phyloP scores from a whole-genome alignment of 106 monocot species.

The Acorus gramineus region DNA sequence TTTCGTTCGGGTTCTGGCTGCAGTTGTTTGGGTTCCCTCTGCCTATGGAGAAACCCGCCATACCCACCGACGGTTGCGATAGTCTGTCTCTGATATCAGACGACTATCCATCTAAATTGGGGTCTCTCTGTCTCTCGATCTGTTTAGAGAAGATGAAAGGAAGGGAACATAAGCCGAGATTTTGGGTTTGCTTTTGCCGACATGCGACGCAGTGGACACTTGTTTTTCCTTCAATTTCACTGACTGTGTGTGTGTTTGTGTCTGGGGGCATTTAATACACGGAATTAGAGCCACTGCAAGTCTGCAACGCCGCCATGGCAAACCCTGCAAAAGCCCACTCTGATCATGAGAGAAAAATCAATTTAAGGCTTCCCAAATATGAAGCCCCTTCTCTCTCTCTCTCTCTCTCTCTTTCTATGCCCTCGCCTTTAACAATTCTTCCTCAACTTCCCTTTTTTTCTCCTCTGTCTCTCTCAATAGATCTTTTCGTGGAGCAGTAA shows the following conservation, averaged over 20 bases:
- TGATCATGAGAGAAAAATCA: constrained; percentile 1
- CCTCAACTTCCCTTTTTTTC: too few relatives aligned
- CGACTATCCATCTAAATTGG: too few relatives aligned
- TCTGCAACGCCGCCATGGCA: constrained; percentile 31
- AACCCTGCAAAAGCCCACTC: constrained; percentile 8
- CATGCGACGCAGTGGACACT: too few relatives aligned
- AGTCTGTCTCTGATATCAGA: too few relatives aligned
- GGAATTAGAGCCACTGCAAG: constrained; percentile 14
- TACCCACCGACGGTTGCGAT: too few relatives aligned
- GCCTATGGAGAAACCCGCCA: too few relatives aligned
- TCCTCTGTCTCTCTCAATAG: not conserved
- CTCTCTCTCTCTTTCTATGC: not conserved
- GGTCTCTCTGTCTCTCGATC: too few relatives aligned
- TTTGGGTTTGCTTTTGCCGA: not conserved
- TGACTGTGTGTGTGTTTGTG: not conserved
- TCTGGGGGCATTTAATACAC: constrained; percentile 19
- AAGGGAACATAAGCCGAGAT: too few relatives aligned
- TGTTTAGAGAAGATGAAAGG: too few relatives aligned
- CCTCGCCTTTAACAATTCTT: not conserved
- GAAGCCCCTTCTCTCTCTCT: not conserved
- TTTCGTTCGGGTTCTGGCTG: constrained; percentile 3
- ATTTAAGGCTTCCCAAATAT: constrained; percentile 4
- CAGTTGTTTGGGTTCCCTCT: constrained; percentile 3
- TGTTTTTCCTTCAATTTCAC: not conserved
- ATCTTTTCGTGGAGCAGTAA: not conserved